Evolutionary conservation across 2,329 filamentous ascomycete genomes (phyloP).

Genomic region (Trichoderma citrinoviride): DNA sequence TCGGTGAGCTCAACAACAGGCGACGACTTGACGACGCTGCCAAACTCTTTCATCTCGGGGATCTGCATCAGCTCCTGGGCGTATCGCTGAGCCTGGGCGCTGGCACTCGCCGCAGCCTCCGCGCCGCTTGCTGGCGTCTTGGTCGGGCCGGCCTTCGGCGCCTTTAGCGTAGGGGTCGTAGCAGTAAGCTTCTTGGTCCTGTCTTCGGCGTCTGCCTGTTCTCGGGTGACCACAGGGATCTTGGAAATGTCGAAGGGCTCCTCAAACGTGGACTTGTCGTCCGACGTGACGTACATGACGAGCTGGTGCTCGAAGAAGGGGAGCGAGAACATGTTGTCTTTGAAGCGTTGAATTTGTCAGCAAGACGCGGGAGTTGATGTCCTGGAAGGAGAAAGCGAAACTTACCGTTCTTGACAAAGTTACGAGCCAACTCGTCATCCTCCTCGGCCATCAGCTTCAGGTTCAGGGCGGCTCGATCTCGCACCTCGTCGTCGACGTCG

Average conservation of each 20-base stretch:
- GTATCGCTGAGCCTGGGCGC: conserved; percentile 82
- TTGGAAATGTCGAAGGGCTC: conserved; percentile 85
- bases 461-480: conserved; percentile 91
- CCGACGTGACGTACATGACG: conserved; percentile 94
- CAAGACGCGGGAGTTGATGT: neutral
- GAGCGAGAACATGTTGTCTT: conserved; percentile 92
- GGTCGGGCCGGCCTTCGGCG: conserved; percentile 74
- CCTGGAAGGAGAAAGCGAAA: neutral
- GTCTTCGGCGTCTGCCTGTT: conserved; percentile 94
- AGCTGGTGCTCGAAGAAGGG: conserved; percentile 95
- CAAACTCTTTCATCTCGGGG: conserved; percentile 87
- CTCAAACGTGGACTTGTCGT: conserved; percentile 81
- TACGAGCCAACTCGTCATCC: conserved; percentile 79
- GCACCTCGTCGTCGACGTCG: conserved; percentile 95
- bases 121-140: conserved; percentile 69
- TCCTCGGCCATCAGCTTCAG: conserved; percentile 89
- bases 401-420: conserved; percentile 89
- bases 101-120: conserved; percentile 72
- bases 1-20: conserved; percentile 85
- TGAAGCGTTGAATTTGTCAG: neutral
- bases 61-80: conserved; percentile 83
- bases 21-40: conserved; percentile 88
- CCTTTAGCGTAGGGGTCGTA: conserved; percentile 88
- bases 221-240: conserved; percentile 89
- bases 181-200: conserved; percentile 95